Base-by-base conservation (phyloP, 805 yeast genomes). In the Scheffersomyces stipitis region DNA sequence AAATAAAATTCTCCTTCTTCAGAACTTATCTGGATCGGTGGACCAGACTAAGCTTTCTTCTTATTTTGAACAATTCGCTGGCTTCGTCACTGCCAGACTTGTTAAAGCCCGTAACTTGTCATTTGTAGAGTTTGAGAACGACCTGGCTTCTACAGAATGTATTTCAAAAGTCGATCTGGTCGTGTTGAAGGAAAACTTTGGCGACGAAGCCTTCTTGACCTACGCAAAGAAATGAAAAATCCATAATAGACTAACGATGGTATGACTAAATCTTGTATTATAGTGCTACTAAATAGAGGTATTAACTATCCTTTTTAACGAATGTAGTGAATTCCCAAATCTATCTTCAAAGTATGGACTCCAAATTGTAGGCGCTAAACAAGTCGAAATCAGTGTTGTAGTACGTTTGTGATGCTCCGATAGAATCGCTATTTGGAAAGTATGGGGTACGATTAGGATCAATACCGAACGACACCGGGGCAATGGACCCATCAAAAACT, bases 111-210 rank as follows among this genome's bases (percentile, higher is more conserved):
- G 87, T 30, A 76, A 76, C 26, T 75, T 91, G 31, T 95, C 93
- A 8, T 84, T 91, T 58, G 73, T 91, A 3, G 97, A 91, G 49
- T 91, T 82, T 55, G 78, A 74, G 16, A 63, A 66, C 4, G 83
- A 78, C 15, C 51, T 58, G 2, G 59, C 66, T 27, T 83, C 96
- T 0, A 66, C 69, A 0, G 35, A 33, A 12, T 58, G 66, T 28
- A 47, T 65, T 29, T 38, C 51, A 6, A 28, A 26, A 2, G 18
- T 44, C 12, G 49, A 51, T 6, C 28, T 16, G 10, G 30, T 30
- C 3, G 37, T 32, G 4, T 33, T 45, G 23, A 20, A 31, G 14
- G 33, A 33, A 5, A 33, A 34, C 17, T 53, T 60, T 28, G 66
- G 66, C 2, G 37, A 42, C 1, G 44, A 35, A 4, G 49, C 51